These are phyloP conservation scores for Phytophthora sp. DNA, from an alignment of 352 stramenopile species.

Conservation along the genomic window DNA sequence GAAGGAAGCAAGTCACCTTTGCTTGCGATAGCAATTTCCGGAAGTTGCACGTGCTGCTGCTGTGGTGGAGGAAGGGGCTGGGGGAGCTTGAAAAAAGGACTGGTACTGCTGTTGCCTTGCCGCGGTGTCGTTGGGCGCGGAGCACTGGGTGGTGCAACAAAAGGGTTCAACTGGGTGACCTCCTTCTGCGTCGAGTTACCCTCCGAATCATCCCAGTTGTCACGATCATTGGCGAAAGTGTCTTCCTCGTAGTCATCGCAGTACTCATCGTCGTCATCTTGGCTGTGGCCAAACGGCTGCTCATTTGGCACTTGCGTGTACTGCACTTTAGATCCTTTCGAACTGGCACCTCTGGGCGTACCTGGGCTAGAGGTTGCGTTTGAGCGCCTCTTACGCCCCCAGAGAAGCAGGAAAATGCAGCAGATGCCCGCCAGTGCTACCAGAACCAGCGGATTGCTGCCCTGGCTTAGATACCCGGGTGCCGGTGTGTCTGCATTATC, in stretches of 20 bases:
- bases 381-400: slow-evolving; percentile 55
- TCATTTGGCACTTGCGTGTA: slow-evolving; percentile 71
- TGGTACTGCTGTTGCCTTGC: slow-evolving; percentile 8
- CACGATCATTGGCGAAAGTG: slow-evolving; percentile 47
- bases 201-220: slow-evolving; percentile 82
- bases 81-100: slow-evolving; percentile 35
- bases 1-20: slow-evolving; percentile 26
- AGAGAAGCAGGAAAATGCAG: slow-evolving; percentile 63
- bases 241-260: slow-evolving; percentile 63
- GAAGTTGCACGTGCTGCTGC: slow-evolving; percentile 28
- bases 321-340: slow-evolving; percentile 49
- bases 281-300: slow-evolving; percentile 44
- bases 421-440: slow-evolving; percentile 51
- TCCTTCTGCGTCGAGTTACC: slow-evolving; percentile 44
- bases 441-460: slow-evolving; percentile 50
- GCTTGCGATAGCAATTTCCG: slow-evolving; percentile 37
- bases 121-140: slow-evolving; percentile 21
- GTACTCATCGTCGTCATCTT: slow-evolving; percentile 53
- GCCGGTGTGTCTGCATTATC: slow-evolving; percentile 5
- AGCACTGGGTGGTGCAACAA: slow-evolving; percentile 28
- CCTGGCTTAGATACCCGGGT: slow-evolving; percentile 42
- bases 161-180: slow-evolving; percentile 49
- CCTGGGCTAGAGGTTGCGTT: slow-evolving; percentile 19
- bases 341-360: slow-evolving; percentile 4
- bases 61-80: slow-evolving; percentile 28